These are phyloP conservation scores for Schizonepeta tenuifolia DNA, from an alignment of 257 asterid genomes.

Conservation along the genomic window DNA sequence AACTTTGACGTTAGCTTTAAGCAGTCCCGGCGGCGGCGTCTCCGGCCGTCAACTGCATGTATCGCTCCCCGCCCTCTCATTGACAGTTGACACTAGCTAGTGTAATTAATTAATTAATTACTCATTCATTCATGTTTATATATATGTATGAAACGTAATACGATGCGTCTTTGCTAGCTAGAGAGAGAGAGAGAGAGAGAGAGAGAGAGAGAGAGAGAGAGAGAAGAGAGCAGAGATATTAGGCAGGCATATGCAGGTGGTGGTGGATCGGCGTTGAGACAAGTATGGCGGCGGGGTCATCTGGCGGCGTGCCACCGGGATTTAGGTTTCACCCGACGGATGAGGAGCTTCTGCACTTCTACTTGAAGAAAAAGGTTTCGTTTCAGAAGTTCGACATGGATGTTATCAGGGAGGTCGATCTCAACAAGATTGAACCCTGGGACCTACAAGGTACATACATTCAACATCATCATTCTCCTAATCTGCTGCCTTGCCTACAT, in stretches of 20 bases:
- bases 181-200: neutral
- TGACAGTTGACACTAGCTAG: conserved; percentile 33
- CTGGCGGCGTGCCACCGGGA: conserved; percentile 83
- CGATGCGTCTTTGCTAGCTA: conserved; percentile 1
- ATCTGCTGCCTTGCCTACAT: too few species aligned
- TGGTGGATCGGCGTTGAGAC: too few species aligned
- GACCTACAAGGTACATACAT: conserved; percentile 93
- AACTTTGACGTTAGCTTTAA: conserved; percentile 62
- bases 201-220: conserved; percentile 1
- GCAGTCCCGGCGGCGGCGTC: conserved; percentile 83
- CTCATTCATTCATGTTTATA: neutral
- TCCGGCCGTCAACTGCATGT: conserved; percentile 81
- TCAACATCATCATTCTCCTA: too few species aligned
- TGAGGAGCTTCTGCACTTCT: conserved; percentile 90
- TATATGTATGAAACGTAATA: conserved; percentile 4
- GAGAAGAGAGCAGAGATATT: too few species aligned
- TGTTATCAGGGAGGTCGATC: conserved; percentile 82
- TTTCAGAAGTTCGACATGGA: conserved; percentile 94
- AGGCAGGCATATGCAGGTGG: neutral
- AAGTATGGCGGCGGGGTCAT: conserved; percentile 42
- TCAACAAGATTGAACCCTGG: conserved; percentile 94
- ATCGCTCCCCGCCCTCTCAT: conserved; percentile 30
- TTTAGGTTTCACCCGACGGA: conserved; percentile 93
- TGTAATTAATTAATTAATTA: neutral
- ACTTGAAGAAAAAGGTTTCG: conserved; percentile 81